These are phyloP conservation scores for Picea mariana DNA, from an alignment of 83 land plant species.

Conservation along the genomic window DNA sequence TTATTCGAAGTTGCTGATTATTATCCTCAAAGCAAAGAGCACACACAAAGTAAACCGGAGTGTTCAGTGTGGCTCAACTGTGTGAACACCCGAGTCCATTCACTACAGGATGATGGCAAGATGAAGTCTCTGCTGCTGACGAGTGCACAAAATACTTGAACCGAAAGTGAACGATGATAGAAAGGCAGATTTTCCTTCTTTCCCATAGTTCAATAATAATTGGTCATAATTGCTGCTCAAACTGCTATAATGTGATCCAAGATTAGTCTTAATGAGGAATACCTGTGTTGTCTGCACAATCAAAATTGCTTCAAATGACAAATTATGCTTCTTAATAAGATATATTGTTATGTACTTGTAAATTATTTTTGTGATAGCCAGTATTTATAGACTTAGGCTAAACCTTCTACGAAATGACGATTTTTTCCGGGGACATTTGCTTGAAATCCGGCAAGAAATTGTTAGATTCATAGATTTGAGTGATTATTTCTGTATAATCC, in stretches of 20 bases:
- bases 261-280: conserved; percentile 5
- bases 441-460: too few species aligned
- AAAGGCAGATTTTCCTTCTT: background rate
- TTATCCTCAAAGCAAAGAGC: background rate
- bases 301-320: background rate
- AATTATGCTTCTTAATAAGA: background rate
- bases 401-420: too few species aligned
- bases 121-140: background rate
- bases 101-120: background rate
- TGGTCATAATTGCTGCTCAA: background rate
- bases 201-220: too few species aligned
- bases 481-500: too few species aligned
- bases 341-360: background rate
- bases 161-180: background rate
- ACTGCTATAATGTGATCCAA: background rate
- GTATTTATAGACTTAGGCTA: too few species aligned
- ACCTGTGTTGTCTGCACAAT: background rate
- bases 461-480: too few species aligned
- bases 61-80: background rate
- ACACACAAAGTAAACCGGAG: background rate
- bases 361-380: background rate
- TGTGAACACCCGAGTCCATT: background rate
- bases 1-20: background rate
- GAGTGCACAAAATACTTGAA: background rate
- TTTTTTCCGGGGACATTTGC: too few species aligned